Evolutionary conservation across 345 rosid species (phyloP), one percentile per base, ranked within the genome.

Genomic region (Rhizophora apiculata): DNA sequence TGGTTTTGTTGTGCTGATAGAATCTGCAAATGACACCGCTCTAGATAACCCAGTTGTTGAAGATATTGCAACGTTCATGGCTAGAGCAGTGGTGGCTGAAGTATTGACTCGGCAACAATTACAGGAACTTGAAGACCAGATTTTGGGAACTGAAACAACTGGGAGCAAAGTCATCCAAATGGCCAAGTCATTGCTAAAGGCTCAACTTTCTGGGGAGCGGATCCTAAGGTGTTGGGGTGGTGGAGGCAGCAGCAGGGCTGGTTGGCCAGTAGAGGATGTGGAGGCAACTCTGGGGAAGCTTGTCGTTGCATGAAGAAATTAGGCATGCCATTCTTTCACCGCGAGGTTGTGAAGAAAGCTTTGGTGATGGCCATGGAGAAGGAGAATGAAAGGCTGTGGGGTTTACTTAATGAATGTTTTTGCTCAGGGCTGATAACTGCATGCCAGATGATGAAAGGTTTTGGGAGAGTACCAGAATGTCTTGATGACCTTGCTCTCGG

Each of bases 181-280:
- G 88, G 92, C 91, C 19, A 92, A 85, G 72, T 88, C 94, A 62
- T 69, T 87, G 74, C 82, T 92, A n/a, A 84, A 81, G n/a, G 94
- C 97, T 68, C 80, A 88, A 53, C 97, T 88, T 13, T 84, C 92
- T 0, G 94, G 96, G 10, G 97, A 92, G 74, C 68, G 97, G 64
- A 92, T 92, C 63, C 65, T 88, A 55, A 84, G 97, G 60, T 89
- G 92, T 72, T 92, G 94, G 96, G 97, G 97, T 51, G 88, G 88
- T 7, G 86, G 92, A 27, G 90, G 92, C 67, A 82, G 85, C 22
- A 81, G 83, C 54, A 78, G 76, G 53, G 85, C 86, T 0, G 92
- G 97, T 39, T 86, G 89, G 74, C 89, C 88, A 0, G 84, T 83
- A 54, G 89, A 82, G 54, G 97, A 92, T 70, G 94, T 1, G 94